Base-by-base conservation (phyloP, 2,329 filamentous ascomycete genomes). In the Geosmithia putterillii region DNA sequence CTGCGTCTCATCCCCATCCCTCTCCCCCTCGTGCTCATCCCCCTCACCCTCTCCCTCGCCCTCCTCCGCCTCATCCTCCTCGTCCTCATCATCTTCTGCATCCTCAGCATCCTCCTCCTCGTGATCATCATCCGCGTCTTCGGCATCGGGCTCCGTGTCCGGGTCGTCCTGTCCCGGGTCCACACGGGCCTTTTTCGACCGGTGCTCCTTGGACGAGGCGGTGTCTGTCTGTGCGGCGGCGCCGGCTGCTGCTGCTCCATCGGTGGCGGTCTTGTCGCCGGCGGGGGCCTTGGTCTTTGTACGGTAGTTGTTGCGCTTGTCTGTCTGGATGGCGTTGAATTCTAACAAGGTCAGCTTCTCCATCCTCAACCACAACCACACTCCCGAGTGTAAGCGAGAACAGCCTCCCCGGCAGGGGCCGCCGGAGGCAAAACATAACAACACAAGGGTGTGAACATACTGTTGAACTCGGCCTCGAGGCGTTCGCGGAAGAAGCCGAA, bases 391-490 rank as follows among this genome's bases (percentile, higher is more conserved):
- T n/a, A n/a, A n/a, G n/a, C n/a, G n/a, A n/a, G n/a, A n/a, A n/a
- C n/a, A n/a, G n/a, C n/a, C n/a, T n/a, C n/a, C n/a, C n/a, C n/a
- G n/a, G n/a, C n/a, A n/a, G n/a, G n/a, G n/a, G n/a, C n/a, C n/a
- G n/a, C n/a, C n/a, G n/a, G n/a, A n/a, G n/a, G n/a, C n/a, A n/a
- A n/a, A n/a, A n/a, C n/a, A n/a, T n/a, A n/a, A n/a, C n/a, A n/a
- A n/a, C n/a, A n/a, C n/a, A n/a, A n/a, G n/a, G n/a, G n/a, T n/a
- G n/a, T n/a, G 12, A 4, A 68, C 79, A 40, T 58, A 86, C 83
- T 87, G 37, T 76, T 74, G 57, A 88, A 81, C 60, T 90, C 86
- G 6, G 78, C 81, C 60, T 90, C 81, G 25, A 90, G 66, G 28
- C 78, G 70, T 44, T 68, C 68, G 14, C 76, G 74, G 44, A 86